These are phyloP conservation scores for Thamnidium elegans DNA, from an alignment of 192 early-diverging fungal species.

Conservation along the genomic window DNA sequence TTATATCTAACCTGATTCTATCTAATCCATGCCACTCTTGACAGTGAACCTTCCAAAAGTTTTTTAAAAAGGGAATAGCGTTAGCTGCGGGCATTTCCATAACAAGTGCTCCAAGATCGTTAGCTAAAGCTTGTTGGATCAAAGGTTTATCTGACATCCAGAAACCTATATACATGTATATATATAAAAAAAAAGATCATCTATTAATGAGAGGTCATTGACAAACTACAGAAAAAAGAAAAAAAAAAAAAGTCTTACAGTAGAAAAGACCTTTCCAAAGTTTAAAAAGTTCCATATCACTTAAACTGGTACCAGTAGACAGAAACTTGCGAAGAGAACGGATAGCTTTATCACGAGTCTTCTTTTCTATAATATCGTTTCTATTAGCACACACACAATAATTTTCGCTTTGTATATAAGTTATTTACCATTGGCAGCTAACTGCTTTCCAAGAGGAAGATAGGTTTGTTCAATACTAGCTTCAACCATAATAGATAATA, in stretches of 20 bases:
- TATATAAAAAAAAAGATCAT: not conserved
- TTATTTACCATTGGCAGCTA: conserved; percentile 66
- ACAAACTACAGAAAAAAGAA: not conserved
- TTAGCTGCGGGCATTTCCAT: conserved; percentile 44
- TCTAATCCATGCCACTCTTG: conserved; percentile 78
- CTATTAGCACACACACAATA: not conserved
- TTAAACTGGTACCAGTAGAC: conserved; percentile 46
- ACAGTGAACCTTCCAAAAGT: conserved; percentile 67
- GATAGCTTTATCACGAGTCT: conserved; percentile 71
- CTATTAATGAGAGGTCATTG: not conserved
- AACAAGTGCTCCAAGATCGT: conserved; percentile 65
- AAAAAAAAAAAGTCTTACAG: conserved; percentile 49
- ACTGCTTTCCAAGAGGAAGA: conserved; percentile 60
- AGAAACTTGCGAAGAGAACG: conserved; percentile 57
- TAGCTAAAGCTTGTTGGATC: conserved; percentile 85
- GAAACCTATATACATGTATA: conserved; percentile 62
- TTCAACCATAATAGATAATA: too few relatives aligned
- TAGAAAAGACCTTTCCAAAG: conserved; percentile 95
- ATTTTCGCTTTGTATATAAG: not conserved
- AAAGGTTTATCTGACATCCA: conserved; percentile 97
- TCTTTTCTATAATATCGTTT: conserved; percentile 54
- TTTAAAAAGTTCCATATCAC: conserved; percentile 67
- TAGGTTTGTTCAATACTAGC: conserved; percentile 12
- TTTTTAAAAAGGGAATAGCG: conserved; percentile 55
- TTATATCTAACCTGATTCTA: conserved; percentile 55